phyloP scores from a whole-genome alignment of 1,284 basidiomycete genomes.

The Cutaneotrichosporon dermatis region DNA sequence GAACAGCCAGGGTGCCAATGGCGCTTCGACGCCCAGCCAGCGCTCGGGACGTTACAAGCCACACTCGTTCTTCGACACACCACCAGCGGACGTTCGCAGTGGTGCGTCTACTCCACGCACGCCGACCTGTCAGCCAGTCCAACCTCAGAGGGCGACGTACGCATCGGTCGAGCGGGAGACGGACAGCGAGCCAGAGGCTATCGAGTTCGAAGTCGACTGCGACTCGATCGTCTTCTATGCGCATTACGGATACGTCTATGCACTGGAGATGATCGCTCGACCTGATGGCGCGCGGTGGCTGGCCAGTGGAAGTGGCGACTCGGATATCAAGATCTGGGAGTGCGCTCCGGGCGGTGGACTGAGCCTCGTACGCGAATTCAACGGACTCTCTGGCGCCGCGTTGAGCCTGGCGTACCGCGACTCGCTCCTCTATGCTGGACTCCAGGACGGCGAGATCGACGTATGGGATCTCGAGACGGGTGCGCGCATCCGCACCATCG shows the following conservation, averaged over 20 bases:
- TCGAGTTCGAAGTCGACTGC: slow-evolving; percentile 56
- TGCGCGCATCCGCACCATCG: slow-evolving; percentile 76
- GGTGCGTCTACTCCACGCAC: slow-evolving; percentile 32
- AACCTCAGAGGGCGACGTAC: neutral
- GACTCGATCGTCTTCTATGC: slow-evolving; percentile 75
- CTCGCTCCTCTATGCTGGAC: slow-evolving; percentile 82
- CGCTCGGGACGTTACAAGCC: slow-evolving; percentile 44
- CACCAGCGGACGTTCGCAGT: slow-evolving; percentile 22
- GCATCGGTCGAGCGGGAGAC: neutral
- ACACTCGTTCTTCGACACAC: slow-evolving; percentile 43
- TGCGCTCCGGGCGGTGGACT: slow-evolving; percentile 51
- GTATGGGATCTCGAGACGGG: slow-evolving; percentile 88
- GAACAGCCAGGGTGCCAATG: neutral
- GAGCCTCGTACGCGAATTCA: slow-evolving; percentile 26
- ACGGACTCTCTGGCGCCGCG: slow-evolving; percentile 53
- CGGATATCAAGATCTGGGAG: slow-evolving; percentile 85
- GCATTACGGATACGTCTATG: slow-evolving; percentile 92
- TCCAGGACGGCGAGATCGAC: slow-evolving; percentile 88
- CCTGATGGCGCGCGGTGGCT: slow-evolving; percentile 56
- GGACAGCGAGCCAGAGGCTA: slow-evolving; percentile 15
- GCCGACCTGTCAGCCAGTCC: neutral
- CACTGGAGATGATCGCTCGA: slow-evolving; percentile 59
- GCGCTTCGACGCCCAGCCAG: slow-evolving; percentile 20
- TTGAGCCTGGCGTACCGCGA: slow-evolving; percentile 71
- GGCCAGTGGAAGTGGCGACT: slow-evolving; percentile 81